phyloP scores from a whole-genome alignment of 140 eudicot species.

The Erigeron philadelphicus region DNA sequence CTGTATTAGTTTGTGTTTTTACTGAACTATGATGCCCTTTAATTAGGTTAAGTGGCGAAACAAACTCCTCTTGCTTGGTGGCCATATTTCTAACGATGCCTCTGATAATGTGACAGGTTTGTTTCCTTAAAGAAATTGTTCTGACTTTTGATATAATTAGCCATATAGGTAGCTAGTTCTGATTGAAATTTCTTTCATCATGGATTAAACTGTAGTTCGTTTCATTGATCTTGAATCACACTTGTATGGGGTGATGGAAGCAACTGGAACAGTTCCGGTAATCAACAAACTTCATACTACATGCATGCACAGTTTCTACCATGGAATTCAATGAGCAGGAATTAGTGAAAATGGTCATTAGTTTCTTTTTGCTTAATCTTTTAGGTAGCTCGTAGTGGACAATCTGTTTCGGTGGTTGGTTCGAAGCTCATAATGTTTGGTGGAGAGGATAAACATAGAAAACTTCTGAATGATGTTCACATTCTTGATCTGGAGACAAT shows the following conservation, averaged over 20 bases:
- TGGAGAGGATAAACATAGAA: constrained; percentile 68
- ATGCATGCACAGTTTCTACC: constrained; percentile 6
- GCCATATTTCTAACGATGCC: constrained; percentile 47
- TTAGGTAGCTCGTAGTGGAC: constrained; percentile 88
- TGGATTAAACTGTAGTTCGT: constrained; percentile 48
- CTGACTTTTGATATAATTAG: constrained; percentile 15
- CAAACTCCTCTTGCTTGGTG: constrained; percentile 59
- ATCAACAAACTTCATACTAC: constrained; percentile 8
- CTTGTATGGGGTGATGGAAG: constrained; percentile 61
- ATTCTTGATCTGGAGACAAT: constrained; percentile 76
- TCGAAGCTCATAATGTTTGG: constrained; percentile 92
- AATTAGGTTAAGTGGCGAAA: constrained; percentile 72
- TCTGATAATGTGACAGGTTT: constrained; percentile 65
- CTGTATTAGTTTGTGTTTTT: constrained; percentile 12
- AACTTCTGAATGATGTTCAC: constrained; percentile 66
- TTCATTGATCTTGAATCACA: constrained; percentile 69
- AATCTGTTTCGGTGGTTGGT: constrained; percentile 75
- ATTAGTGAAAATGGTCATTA: constrained; percentile 10
- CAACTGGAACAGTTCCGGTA: constrained; percentile 83
- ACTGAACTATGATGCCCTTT: constrained; percentile 1
- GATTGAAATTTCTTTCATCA: constrained; percentile 16
- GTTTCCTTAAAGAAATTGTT: constrained; percentile 19
- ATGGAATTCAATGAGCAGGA: neutral
- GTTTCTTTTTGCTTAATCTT: constrained; percentile 18
- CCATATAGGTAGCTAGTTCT: constrained; percentile 11